phyloP scores from a whole-genome alignment of 805 yeast species.

The Yarrowia sp. region DNA sequence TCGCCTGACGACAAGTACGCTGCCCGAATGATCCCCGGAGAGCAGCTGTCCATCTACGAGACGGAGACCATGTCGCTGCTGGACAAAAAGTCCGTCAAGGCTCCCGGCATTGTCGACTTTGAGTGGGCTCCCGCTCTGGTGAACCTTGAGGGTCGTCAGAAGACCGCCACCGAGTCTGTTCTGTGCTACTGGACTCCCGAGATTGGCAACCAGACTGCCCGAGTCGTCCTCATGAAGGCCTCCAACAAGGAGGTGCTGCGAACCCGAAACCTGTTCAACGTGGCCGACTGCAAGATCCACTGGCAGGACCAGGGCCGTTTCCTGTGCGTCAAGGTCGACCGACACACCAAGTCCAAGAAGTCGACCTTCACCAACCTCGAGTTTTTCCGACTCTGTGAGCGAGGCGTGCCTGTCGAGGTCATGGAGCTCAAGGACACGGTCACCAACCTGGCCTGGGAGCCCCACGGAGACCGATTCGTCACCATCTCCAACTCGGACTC shows the following conservation, averaged over 20 bases:
- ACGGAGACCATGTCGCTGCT: constrained; percentile 76
- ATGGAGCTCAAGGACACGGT: constrained; percentile 91
- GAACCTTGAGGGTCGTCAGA: constrained; percentile 62
- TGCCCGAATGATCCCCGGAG: constrained; percentile 92
- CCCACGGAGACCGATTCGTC: constrained; percentile 85
- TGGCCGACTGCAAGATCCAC: constrained; percentile 83
- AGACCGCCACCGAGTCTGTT: constrained; percentile 57
- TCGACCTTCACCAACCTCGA: constrained; percentile 90
- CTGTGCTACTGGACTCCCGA: constrained; percentile 98
- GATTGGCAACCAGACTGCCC: constrained; percentile 87
- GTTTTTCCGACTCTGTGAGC: constrained; percentile 85
- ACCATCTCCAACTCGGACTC: constrained; percentile 68
- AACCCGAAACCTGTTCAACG: constrained; percentile 94
- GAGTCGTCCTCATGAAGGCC: constrained; percentile 87
- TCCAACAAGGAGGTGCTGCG: constrained; percentile 84
- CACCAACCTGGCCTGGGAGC: constrained; percentile 93
- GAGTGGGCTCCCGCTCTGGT: constrained; percentile 95
- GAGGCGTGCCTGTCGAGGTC: constrained; percentile 92
- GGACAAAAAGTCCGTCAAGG: constrained; percentile 83
- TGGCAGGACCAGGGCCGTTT: constrained; percentile 91
- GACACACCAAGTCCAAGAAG: constrained; percentile 95
- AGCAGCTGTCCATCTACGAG: constrained; percentile 87
- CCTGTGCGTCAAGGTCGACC: constrained; percentile 92
- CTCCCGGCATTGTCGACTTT: constrained; percentile 86
- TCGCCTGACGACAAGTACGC: constrained; percentile 89